These are phyloP conservation scores for Phlebopus sp. DNA, from an alignment of 1,284 basidiomycete species.

Conservation along the genomic window DNA sequence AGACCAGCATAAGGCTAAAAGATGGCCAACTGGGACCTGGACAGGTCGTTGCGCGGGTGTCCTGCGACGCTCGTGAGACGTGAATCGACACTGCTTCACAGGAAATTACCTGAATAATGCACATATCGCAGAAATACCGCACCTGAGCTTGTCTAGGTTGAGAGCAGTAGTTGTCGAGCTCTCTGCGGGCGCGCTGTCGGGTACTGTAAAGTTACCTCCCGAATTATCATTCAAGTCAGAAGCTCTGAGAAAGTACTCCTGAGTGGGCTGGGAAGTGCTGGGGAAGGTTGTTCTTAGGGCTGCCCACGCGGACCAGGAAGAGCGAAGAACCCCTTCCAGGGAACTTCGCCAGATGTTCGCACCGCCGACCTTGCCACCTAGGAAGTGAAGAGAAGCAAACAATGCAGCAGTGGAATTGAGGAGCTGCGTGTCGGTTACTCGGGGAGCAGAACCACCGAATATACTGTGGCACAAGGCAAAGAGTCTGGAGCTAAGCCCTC, in stretches of 20 bases:
- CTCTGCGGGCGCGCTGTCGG: slow-evolving; percentile 28
- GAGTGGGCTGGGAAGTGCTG: slow-evolving; percentile 15
- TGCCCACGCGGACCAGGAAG: slow-evolving; percentile 60
- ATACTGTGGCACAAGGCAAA: slow-evolving; percentile 51
- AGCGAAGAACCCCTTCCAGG: slow-evolving; percentile 61
- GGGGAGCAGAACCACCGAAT: slow-evolving; percentile 52
- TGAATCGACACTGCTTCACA: neutral
- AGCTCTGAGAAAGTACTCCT: slow-evolving; percentile 7
- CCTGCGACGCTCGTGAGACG: slow-evolving; percentile 34
- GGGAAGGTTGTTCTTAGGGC: slow-evolving; percentile 57
- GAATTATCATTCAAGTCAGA: slow-evolving; percentile 2
- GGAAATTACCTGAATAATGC: slow-evolving; percentile 50
- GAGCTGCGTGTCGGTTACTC: slow-evolving; percentile 39
- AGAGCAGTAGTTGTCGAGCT: slow-evolving; percentile 47
- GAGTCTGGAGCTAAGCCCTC: slow-evolving; percentile 48
- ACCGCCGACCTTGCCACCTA: slow-evolving; percentile 77
- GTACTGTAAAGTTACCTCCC: slow-evolving; percentile 8
- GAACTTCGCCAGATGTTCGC: slow-evolving; percentile 68
- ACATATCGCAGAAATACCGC: slow-evolving; percentile 48
- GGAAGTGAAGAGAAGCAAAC: slow-evolving; percentile 59
- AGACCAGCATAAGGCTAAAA: slow-evolving; percentile 50
- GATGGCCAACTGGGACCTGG: slow-evolving; percentile 64
- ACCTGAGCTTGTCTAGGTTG: slow-evolving; percentile 57
- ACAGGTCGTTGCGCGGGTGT: slow-evolving; percentile 64
- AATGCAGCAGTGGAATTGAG: slow-evolving; percentile 51